Base-by-base conservation (phyloP, 202 grass and related monocot species). In the Carex sylvatica region DNA sequence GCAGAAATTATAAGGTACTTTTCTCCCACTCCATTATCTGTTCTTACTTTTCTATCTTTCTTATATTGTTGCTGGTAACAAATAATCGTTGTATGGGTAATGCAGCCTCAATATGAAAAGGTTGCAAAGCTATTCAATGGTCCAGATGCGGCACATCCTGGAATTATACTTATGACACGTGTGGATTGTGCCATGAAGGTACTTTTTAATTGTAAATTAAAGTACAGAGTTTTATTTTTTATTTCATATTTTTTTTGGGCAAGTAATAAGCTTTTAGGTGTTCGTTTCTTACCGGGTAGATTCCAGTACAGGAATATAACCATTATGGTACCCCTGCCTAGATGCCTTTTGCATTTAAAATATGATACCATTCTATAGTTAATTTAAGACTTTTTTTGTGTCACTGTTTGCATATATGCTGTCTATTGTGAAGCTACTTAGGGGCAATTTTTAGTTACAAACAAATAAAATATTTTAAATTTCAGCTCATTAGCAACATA, bases 1-100 rank as follows among this genome's bases (percentile, higher is more conserved):
- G 95, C 83, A 95, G 95, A 90, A 98, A 98, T 86, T 98, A 93
- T 83, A 98, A 98, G 92, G 95, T 98, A 94, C 18, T 47, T 89
- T 23, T 26, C 16, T 24, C 84, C 18, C 31, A 20, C 24, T 82
- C 55, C 2, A 22, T 54, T 52, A 82, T 19, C 58, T 70, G 31
- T 46, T 46, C 31, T 80, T 18, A 56, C 7, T 51, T 33, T 0
- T 83, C 63, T 83, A 55, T 52, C 13, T 61, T 68, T 71, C 69
- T 56, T 61, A 71, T 42, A 80, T 85, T 61, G 18, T 33, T 2
- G n/a, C 26, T 68, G 66, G 42, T 67, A 23, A 55, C 16, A 78
- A 15, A 84, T 78, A 36, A 63, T 73, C 7, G 22, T 7, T 31
- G 66, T 61, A 40, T 84, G 58, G 58, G 65, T 83, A 54, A 65